These are phyloP conservation scores for Ailanthus altissimus DNA, from an alignment of 345 rosid genomes.

Conservation along the genomic window DNA sequence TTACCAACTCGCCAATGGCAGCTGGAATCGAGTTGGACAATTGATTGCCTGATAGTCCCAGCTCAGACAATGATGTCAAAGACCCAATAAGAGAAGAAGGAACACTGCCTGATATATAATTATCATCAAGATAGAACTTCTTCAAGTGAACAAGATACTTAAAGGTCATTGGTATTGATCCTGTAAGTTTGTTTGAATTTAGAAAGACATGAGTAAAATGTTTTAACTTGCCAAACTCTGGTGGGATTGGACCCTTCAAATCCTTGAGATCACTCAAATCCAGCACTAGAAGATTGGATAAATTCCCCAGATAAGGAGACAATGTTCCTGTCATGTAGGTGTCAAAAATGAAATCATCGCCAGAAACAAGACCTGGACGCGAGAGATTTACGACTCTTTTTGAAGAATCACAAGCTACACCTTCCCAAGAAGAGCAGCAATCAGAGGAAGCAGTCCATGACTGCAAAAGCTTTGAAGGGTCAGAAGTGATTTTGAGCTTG, in stretches of 20 bases:
- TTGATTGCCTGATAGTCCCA: conserved; percentile 50
- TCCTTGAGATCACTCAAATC: conserved; percentile 58
- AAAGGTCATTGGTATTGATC: conserved; percentile 46
- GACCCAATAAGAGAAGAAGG: conserved; percentile 34
- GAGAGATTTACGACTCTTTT: conserved; percentile 52
- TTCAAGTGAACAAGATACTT: conserved; percentile 30
- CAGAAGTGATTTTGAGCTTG: conserved; percentile 48
- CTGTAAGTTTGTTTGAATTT: conserved; percentile 48
- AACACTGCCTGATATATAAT: conserved; percentile 42
- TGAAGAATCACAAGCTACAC: conserved; percentile 43
- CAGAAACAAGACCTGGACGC: conserved; percentile 39
- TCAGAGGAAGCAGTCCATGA: conserved; percentile 49
- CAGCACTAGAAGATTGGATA: conserved; percentile 44
- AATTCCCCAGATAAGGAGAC: conserved; percentile 54
- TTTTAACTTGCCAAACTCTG: conserved; percentile 42
- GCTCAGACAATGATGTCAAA: conserved; percentile 36
- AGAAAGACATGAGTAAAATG: conserved; percentile 42
- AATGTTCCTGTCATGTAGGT: conserved; percentile 51
- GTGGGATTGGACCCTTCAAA: conserved; percentile 47
- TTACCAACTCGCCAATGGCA: conserved; percentile 34
- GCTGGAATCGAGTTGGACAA: conserved; percentile 43
- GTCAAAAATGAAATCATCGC: conserved; percentile 34
- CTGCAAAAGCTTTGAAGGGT: conserved; percentile 48
- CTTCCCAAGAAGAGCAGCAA: conserved; percentile 62
- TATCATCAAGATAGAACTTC: conserved; percentile 43